Evolutionary conservation across 2,329 filamentous ascomycete species (phyloP).

Genomic region (Xylariaceae sp.): DNA sequence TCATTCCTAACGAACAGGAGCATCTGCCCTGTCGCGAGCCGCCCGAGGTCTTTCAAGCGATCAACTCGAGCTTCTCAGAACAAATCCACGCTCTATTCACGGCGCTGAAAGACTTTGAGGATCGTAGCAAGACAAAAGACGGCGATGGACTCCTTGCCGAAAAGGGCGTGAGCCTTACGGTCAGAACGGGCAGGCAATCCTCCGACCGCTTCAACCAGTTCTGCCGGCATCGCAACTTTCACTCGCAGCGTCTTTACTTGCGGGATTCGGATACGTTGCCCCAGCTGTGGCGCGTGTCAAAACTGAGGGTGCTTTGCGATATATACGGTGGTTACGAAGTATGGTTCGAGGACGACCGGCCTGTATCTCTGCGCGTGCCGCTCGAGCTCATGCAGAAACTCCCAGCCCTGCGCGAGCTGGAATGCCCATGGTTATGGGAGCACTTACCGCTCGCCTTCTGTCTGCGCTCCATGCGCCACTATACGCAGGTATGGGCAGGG

Average conservation of each 20-base stretch:
- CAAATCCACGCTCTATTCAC: slow-evolving; percentile 5
- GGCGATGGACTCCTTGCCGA: background rate
- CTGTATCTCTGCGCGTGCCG: slow-evolving; percentile 3
- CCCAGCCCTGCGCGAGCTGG: slow-evolving; percentile 9
- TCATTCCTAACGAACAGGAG: background rate
- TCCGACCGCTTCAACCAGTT: background rate
- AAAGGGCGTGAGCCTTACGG: background rate
- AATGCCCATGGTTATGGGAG: slow-evolving; percentile 24
- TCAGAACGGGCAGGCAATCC: background rate
- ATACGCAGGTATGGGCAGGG: slow-evolving; percentile 18
- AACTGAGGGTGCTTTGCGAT: slow-evolving; percentile 16
- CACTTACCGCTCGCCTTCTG: slow-evolving; percentile 17
- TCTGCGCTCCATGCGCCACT: slow-evolving; percentile 13
- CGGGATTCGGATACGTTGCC: background rate
- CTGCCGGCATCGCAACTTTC: slow-evolving; percentile 15
- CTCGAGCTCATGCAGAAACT: slow-evolving; percentile 1
- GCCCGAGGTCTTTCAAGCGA: background rate
- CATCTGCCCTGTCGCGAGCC: slow-evolving; percentile 1
- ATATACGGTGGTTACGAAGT: background rate
- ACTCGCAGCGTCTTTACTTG: slow-evolving; percentile 12
- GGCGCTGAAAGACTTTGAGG: slow-evolving; percentile 1
- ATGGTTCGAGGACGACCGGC: background rate
- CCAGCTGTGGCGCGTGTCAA: slow-evolving; percentile 13
- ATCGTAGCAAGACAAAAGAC: background rate
- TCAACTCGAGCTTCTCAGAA: slow-evolving; percentile 3